Base-by-base conservation (phyloP, 2,329 filamentous ascomycete genomes). In the Verticillium albo-atrum region DNA sequence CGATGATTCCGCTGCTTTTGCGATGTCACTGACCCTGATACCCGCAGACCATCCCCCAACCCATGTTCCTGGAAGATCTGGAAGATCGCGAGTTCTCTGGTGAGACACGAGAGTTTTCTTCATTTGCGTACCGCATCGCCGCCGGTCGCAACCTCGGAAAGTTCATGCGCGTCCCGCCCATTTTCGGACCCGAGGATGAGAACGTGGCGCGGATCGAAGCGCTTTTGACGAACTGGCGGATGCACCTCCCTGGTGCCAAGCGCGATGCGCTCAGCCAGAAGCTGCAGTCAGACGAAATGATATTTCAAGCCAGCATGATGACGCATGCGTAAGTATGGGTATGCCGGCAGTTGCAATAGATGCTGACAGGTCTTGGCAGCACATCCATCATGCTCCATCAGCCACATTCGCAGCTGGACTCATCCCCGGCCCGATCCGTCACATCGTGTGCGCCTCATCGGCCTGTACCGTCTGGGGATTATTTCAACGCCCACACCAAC, bases 261-360 rank as follows among this genome's bases (percentile, higher is more conserved):
- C 81, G 81, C 58, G 84, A 91, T 62, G 80, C 90, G 17, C 77
- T 96, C 57, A 83, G 86, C 61, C 82, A 84, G 62, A 85, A 89
- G 65, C 88, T 91, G 32, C 82, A 86, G 57, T 80, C 93, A 12
- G 93, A 97, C 70, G 91, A 96, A 74, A 89, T 96, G 83, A 87
- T 97, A 74, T 96, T 97, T 75, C 91, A 96, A 71, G 92, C 91
- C 1, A 89, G 91, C 63, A 94, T 96, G 85, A 90, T 96, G 67
- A 82, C 77, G 32, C 76, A 85, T 62, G 82, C 82, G 79, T 81
- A 71, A 67, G 79, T 73, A 4, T 10, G 20, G 20, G n/a, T 54
- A 26, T 25, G 25, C 27, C 10, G 47, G 42, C 3, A 26, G 10
- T n/a, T 32, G 42, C 34, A 56, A 20, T 12, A 17, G 42, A 55